Percentiles rank a stretch among this genome's conserved stretches.
Evolutionary conservation across 2,329 filamentous ascomycete genomes (phyloP).

Genomic region (Ascocoryne sarcoides): DNA sequence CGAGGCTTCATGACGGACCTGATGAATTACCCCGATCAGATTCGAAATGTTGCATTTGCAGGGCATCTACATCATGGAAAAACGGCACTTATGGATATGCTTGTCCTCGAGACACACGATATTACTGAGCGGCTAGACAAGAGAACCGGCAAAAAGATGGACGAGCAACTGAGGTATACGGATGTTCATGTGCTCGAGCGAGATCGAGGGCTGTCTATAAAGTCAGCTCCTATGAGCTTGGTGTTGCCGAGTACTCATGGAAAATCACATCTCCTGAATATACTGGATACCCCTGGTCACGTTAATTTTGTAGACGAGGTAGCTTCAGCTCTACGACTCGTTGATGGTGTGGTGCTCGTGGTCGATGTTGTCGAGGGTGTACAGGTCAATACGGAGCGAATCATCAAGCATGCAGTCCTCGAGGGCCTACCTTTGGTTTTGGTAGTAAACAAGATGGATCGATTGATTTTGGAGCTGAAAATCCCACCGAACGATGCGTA

Average conservation of each 20-base stretch:
- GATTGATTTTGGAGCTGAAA: conserved; percentile 87
- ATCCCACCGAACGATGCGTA: conserved; percentile 92
- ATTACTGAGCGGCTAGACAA: conserved; percentile 71
- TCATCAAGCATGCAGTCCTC: conserved; percentile 89
- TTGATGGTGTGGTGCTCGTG: conserved; percentile 85
- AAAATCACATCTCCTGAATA: conserved; percentile 91
- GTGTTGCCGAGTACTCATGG: conserved; percentile 80
- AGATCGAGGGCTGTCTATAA: conserved; percentile 83
- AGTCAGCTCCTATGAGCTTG: conserved; percentile 88
- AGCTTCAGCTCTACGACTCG: conserved; percentile 75
- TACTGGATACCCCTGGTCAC: conserved; percentile 92
- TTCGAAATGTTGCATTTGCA: conserved; percentile 82
- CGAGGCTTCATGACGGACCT: conserved; percentile 90
- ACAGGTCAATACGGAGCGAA: conserved; percentile 94
- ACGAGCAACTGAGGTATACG: conserved; percentile 91
- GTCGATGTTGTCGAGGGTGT: conserved; percentile 98
- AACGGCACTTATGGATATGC: conserved; percentile 96
- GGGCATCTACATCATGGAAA: conserved; percentile 97
- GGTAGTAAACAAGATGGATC: conserved; percentile 95
- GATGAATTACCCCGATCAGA: conserved; percentile 93
- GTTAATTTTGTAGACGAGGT: conserved; percentile 99
- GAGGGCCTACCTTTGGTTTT: conserved; percentile 84
- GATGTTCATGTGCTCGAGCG: conserved; percentile 85
- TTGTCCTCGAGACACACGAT: conserved; percentile 92
- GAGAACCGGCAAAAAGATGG: conserved; percentile 69